phyloP scores from a whole-genome alignment of 1,139 yeast species.

The Sugiyamaella xylanicola region DNA sequence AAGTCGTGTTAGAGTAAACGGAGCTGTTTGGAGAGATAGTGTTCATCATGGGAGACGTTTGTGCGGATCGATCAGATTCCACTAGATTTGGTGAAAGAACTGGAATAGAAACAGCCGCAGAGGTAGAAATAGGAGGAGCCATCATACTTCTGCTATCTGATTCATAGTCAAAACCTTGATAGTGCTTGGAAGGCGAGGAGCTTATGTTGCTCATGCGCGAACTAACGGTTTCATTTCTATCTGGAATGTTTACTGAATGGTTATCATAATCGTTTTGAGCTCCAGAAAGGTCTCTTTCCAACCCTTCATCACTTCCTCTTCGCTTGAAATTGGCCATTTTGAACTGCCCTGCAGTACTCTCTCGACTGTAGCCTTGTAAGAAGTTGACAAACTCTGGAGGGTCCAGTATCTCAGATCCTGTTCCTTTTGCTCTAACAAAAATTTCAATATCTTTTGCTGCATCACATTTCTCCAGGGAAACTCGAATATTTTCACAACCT shows the following conservation, averaged over 20 bases:
- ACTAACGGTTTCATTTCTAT: neutral
- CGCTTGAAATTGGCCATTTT: constrained; percentile 40
- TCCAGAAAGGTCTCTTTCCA: neutral
- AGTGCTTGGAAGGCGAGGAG: neutral
- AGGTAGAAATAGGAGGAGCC: neutral
- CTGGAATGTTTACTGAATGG: neutral
- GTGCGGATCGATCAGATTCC: constrained; percentile 31
- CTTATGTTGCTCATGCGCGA: neutral
- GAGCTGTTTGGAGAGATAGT: constrained; percentile 40
- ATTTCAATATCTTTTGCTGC: constrained; percentile 60
- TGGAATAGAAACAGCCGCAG: constrained; percentile 11
- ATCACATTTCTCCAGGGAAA: constrained; percentile 67
- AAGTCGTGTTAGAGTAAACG: constrained; percentile 38
- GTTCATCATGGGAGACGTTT: constrained; percentile 34
- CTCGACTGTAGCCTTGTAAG: constrained; percentile 47
- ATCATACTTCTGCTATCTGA: neutral
- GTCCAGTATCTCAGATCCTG: constrained; percentile 65
- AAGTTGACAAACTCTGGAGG: constrained; percentile 58
- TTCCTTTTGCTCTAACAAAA: constrained; percentile 59
- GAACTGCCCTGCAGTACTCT: constrained; percentile 32
- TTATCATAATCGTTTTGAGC: constrained; percentile 17
- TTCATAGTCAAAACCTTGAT: neutral
- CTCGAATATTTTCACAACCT: constrained; percentile 68
- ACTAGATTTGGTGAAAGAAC: constrained; percentile 15
- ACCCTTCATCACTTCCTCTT: constrained; percentile 23